Evolutionary conservation across 768 basidiomycete species (phyloP), one percentile per base, ranked within the genome.

Genomic region (Agrocybe pediades): DNA sequence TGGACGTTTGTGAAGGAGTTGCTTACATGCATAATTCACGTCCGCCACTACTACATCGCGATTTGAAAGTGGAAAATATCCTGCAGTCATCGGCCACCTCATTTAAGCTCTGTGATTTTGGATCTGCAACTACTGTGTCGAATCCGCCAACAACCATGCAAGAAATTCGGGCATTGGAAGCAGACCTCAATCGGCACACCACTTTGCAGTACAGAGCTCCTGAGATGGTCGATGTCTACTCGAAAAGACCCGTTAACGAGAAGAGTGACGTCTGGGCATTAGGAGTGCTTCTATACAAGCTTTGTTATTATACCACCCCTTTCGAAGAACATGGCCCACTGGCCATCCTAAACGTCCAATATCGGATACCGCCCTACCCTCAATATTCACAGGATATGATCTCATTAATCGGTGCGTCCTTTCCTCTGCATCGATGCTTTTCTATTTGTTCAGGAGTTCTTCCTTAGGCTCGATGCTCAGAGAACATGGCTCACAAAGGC

Each of bases 21-120:
- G 95, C 93, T 4, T 89, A 84, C 56, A 98, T 99, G 97, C 97
- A 99, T 68, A 88, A 91, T 58, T 83, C 93, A 44, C 84, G 87
- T 20, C 94, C 94, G 4, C 83, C 97, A 19, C 79, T 99, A 44
- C 78, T 99, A 20, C 97, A 99, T 66, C 92, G 97, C 39, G 97
- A 99, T 73, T 84, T 99, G 66, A 99, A 99, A 73, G 95, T 99
- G 27, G 97, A 99, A 70, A 99, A 99, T 70, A 98, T 99, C 62
- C 83, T 99, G 1, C 92, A 96, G 65, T 86, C 93, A 6, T 86
- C 88, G 2, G 70, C 83, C 1, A 87, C 90, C 1, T 86, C 85
- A 0, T 99, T 86, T 80, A 99, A 99, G 69, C 79, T 99, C 7
- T 99, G 97, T 69, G 97, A 99, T 69, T 99, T 99, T 72, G 97